Conservation (phyloP, 2,329 filamentous ascomycete species). For the Didymella segeticola region DNA sequence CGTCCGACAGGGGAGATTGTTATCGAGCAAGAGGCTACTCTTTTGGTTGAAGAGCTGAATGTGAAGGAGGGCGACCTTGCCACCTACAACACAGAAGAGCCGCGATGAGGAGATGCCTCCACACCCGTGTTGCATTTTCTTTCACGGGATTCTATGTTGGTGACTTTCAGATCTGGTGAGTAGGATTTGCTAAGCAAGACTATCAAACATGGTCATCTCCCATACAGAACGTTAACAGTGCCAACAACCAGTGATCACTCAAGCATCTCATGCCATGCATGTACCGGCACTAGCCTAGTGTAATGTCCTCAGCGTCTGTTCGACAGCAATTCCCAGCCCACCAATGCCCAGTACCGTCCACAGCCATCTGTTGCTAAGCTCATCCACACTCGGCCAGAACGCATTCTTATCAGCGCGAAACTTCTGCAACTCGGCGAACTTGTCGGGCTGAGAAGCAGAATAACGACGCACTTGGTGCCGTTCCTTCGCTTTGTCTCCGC, state of each 20-base stretch:
- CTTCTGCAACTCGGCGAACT: conserved; percentile 60
- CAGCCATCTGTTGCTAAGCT: conserved; percentile 63
- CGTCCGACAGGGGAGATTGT: not conserved
- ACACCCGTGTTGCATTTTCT: too few species aligned
- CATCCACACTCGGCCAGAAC: conserved; percentile 63
- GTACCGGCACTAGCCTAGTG: conserved; percentile 23
- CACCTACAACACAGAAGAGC: not conserved
- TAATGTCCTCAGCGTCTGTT: conserved; percentile 49
- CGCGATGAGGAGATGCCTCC: not conserved
- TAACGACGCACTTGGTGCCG: conserved; percentile 61
- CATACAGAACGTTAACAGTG: not conserved
- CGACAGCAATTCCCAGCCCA: conserved; percentile 56
- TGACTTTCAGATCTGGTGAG: not conserved
- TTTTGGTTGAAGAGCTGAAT: too few species aligned
- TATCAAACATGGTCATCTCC: not conserved
- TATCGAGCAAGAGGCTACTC: not conserved
- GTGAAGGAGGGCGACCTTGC: not conserved
- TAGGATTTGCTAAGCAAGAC: not conserved
- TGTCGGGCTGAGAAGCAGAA: conserved; percentile 56
- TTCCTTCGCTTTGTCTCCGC: conserved; percentile 64
- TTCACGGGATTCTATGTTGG: too few species aligned
- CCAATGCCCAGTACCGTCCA: conserved; percentile 61
- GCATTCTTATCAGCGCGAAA: conserved; percentile 64
- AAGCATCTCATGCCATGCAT: not conserved
- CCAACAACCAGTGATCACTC: not conserved